Conservation (phyloP, 768 basidiomycete species). For the Clavaria fumosa region DNA sequence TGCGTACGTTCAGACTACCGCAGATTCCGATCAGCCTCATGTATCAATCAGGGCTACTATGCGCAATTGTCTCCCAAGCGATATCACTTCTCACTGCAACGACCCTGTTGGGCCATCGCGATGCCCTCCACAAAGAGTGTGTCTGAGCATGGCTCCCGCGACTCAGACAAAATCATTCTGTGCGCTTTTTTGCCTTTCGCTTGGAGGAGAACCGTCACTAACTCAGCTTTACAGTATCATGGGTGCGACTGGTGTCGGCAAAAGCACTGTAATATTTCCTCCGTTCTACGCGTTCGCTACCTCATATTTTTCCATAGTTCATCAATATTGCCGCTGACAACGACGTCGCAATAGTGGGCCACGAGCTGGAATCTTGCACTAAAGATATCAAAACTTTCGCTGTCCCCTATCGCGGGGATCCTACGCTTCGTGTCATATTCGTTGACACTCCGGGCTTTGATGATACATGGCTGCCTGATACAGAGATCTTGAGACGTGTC, state of each 20-base stretch:
- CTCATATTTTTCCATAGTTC: constrained; percentile 11
- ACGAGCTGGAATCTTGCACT: constrained; percentile 14
- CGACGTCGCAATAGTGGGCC: constrained; percentile 7
- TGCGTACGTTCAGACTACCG: too few species aligned
- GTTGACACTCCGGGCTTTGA: constrained; percentile 19
- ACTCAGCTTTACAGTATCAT: too few species aligned
- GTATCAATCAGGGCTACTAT: too few species aligned
- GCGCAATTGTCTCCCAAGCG: too few species aligned
- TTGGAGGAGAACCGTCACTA: too few species aligned
- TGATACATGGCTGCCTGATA: constrained; percentile 14
- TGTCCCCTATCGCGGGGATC: constrained; percentile 10
- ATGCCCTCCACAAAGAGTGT: too few species aligned
- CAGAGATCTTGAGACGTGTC: constrained; percentile 14
- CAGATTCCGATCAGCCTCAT: too few species aligned
- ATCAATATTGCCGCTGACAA: constrained; percentile 11
- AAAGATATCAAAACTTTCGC: constrained; percentile 10
- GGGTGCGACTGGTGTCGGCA: constrained; percentile 18
- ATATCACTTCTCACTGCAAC: too few species aligned
- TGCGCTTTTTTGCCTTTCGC: too few species aligned
- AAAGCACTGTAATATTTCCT: constrained; percentile 15
- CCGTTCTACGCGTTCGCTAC: not conserved
- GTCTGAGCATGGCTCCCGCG: too few species aligned
- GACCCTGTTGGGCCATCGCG: too few species aligned
- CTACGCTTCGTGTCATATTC: constrained; percentile 12
- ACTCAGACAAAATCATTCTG: too few species aligned